phyloP scores from a whole-genome alignment of 305 asterid species.

The Solanum hybrid region DNA sequence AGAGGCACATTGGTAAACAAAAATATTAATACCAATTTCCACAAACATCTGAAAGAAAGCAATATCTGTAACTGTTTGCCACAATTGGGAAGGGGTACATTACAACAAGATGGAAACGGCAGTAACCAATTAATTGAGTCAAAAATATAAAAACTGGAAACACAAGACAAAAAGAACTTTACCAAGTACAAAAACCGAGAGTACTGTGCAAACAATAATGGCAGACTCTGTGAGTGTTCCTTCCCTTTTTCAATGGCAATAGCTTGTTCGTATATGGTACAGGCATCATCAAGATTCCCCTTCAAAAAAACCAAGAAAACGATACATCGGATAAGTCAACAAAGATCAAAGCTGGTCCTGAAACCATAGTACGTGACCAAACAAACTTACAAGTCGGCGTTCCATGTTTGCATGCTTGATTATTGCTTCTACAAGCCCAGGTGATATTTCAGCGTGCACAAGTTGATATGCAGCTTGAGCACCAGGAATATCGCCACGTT shows the following conservation, averaged over 20 bases:
- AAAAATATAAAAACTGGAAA: constrained; percentile 7
- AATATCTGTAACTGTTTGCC: neutral
- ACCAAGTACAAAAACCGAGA: constrained; percentile 83
- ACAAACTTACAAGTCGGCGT: constrained; percentile 56
- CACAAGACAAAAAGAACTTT: constrained; percentile 11
- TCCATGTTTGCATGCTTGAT: constrained; percentile 98
- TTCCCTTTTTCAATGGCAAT: constrained; percentile 93
- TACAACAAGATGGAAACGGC: neutral
- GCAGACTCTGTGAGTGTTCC: constrained; percentile 85
- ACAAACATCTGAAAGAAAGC: neutral
- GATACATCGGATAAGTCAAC: neutral
- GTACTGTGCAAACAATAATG: constrained; percentile 81
- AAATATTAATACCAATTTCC: neutral
- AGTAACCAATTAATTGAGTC: neutral
- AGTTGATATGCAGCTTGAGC: constrained; percentile 92
- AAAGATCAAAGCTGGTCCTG: neutral
- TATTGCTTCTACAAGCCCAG: constrained; percentile 92
- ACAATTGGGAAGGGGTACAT: neutral
- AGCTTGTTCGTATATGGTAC: constrained; percentile 83
- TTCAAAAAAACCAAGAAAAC: constrained; percentile 12
- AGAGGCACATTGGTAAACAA: neutral
- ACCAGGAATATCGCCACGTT: constrained; percentile 72
- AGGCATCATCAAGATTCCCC: constrained; percentile 86
- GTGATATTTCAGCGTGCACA: constrained; percentile 88
- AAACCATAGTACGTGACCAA: neutral